Base-by-base conservation (phyloP, 2,329 filamentous ascomycete genomes). In the Alternaria sp. region DNA sequence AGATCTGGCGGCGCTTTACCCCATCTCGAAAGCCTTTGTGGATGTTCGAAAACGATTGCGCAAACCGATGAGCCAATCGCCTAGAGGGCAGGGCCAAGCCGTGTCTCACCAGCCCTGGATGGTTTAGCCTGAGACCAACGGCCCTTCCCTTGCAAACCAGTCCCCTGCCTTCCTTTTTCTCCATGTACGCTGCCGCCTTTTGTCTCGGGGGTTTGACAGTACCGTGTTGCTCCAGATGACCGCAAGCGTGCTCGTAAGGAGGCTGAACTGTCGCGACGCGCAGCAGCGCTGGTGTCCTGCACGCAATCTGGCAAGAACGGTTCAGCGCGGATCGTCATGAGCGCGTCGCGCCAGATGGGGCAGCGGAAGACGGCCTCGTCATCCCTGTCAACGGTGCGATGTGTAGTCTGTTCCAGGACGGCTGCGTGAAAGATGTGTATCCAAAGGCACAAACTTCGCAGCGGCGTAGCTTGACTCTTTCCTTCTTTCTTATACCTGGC, bases 321-420 rank as follows among this genome's bases (percentile, higher is more conserved):
- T 51, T 57, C 56, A 60, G 59, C 54, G 63, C 63, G 56, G 63
- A 60, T 63, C 61, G 32, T 60, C 45, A 13, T 59, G 51, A 52
- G 57, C 57, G 59, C 62, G 59, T 58, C 54, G 62, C 62, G 54
- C 59, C 62, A 59, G 55, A 65, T 62, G 55, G 62, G 59, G 59
- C 59, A 52, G 46, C 62, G 59, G 62, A 59, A 62, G 60, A 57
- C 43, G 63, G 63, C 60, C 56, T 62, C 45, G 54, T 49, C 36
- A 66, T 57, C 63, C 63, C 60, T 63, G 60, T 52, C 56, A 63
- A 66, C 63, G 52, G 63, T 57, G 60, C 63, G 44, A 54, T 59
- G 30, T 60, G 56, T 63, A 45, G 46, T 59, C 49, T 54, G 23
- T 52, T 51, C 61, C 56, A 55, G 54, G 57, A 55, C 56, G 10